Percentiles rank a stretch among this genome's conserved stretches.
phyloP scores from a whole-genome alignment of 2,329 filamentous ascomycete genomes.

The Aureobasidium pullulans region DNA sequence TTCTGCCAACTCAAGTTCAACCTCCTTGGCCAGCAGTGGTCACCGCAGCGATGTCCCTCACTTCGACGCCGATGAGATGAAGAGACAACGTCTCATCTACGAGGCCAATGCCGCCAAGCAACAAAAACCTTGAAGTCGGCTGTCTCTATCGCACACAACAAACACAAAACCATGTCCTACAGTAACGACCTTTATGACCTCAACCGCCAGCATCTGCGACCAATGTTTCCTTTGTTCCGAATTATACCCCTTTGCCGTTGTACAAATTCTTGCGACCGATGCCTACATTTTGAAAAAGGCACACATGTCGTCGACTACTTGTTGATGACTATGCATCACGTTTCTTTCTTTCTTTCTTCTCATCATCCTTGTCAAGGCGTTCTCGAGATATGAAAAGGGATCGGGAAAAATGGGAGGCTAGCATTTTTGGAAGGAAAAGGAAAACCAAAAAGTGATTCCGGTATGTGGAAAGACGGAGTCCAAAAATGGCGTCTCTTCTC shows the following conservation, averaged over 20 bases:
- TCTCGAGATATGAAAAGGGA: background rate
- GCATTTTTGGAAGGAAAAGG: background rate
- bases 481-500: background rate
- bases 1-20: slow-evolving; percentile 22
- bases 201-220: slow-evolving; percentile 9
- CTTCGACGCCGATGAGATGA: slow-evolving; percentile 45
- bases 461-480: background rate
- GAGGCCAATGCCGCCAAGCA: slow-evolving; percentile 32
- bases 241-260: slow-evolving; percentile 10
- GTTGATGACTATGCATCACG: background rate
- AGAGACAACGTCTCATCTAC: slow-evolving; percentile 39
- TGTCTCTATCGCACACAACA: background rate
- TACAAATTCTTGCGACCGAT: slow-evolving; percentile 1
- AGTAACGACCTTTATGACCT: slow-evolving; percentile 10
- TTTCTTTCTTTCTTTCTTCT: background rate
- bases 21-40: slow-evolving; percentile 28
- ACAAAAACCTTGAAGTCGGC: background rate
- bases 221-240: slow-evolving; percentile 9
- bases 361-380: background rate
- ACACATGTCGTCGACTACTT: background rate
- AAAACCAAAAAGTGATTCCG: background rate
- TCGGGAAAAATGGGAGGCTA: background rate
- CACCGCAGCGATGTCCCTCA: slow-evolving; percentile 27
- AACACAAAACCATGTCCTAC: background rate
- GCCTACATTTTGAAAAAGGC: background rate